Conservation (phyloP, 2,329 filamentous ascomycete genomes). For the Stagonosporopsis vannaccii region DNA sequence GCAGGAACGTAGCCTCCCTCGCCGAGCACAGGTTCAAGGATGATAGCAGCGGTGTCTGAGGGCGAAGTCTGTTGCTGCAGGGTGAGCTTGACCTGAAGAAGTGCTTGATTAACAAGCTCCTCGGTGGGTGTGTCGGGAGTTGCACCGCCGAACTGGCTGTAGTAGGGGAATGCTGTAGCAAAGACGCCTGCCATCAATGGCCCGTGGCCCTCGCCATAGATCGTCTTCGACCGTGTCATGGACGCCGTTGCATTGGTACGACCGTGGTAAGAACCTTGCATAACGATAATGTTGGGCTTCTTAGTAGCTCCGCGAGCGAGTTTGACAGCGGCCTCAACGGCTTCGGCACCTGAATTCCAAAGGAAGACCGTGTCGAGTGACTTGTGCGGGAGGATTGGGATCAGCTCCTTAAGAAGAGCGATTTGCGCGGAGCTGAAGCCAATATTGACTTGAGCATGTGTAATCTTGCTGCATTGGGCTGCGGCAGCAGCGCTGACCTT, state of each 20-base stretch:
- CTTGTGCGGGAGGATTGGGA: conserved; percentile 39
- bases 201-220: conserved; percentile 41
- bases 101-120: conserved; percentile 33
- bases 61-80: conserved; percentile 38
- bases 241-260: conserved; percentile 40
- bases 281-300: conserved; percentile 43
- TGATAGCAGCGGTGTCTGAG: conserved; percentile 39
- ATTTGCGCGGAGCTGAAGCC: conserved; percentile 41
- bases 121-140: conserved; percentile 34
- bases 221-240: conserved; percentile 42
- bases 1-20: conserved; percentile 43
- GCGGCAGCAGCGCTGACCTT: conserved; percentile 42
- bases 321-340: conserved; percentile 41
- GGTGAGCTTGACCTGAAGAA: conserved; percentile 37
- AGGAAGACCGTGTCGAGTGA: conserved; percentile 40
- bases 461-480: conserved; percentile 41
- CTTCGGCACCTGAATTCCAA: conserved; percentile 43
- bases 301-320: conserved; percentile 39
- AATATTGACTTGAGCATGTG: conserved; percentile 42
- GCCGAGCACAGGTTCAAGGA: conserved; percentile 39
- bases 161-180: conserved; percentile 40
- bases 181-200: conserved; percentile 42
- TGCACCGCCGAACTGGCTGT: conserved; percentile 36
- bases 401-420: conserved; percentile 35
- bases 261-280: conserved; percentile 43